phyloP scores from a whole-genome alignment of 2,329 filamentous ascomycete genomes.

The Aspergillus ruber region DNA sequence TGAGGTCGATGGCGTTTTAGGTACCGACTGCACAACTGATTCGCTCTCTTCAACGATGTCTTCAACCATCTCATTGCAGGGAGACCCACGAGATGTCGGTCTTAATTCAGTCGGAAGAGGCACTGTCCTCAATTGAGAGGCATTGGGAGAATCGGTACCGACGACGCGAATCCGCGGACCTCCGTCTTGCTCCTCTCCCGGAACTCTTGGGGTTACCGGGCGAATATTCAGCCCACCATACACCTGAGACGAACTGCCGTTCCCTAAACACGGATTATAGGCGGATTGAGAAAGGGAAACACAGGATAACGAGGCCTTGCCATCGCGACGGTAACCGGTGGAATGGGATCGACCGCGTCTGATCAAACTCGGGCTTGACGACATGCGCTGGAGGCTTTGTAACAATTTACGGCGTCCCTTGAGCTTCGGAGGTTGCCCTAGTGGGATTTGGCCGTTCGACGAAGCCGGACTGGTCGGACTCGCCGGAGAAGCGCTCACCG shows the following conservation, averaged over 20 bases:
- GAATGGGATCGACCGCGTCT: slow-evolving; percentile 59
- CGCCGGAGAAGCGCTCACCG: slow-evolving; percentile 26
- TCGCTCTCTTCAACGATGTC: slow-evolving; percentile 7
- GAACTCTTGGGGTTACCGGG: slow-evolving; percentile 46
- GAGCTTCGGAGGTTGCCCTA: slow-evolving; percentile 48
- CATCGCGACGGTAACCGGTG: slow-evolving; percentile 57
- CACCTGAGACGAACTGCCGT: slow-evolving; percentile 51
- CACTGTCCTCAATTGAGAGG: slow-evolving; percentile 44
- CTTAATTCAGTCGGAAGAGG: slow-evolving; percentile 60
- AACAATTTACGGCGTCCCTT: slow-evolving; percentile 66
- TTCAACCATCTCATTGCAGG: slow-evolving; percentile 12
- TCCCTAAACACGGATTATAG: slow-evolving; percentile 49
- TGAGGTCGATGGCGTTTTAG: slow-evolving; percentile 11
- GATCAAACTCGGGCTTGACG: slow-evolving; percentile 68
- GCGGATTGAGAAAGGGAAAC: slow-evolving; percentile 53
- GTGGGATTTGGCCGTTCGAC: slow-evolving; percentile 28
- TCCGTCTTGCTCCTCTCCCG: slow-evolving; percentile 44
- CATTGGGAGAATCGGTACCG: slow-evolving; percentile 41
- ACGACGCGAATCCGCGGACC: slow-evolving; percentile 52
- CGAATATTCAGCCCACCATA: slow-evolving; percentile 52
- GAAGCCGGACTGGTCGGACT: slow-evolving; percentile 32
- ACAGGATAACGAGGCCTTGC: slow-evolving; percentile 60
- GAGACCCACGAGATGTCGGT: slow-evolving; percentile 38
- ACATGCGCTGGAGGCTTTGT: slow-evolving; percentile 70
- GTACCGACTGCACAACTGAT: background rate